phyloP scores from a whole-genome alignment of 164 flowering plant genomes.

The Vitis amurensis region DNA sequence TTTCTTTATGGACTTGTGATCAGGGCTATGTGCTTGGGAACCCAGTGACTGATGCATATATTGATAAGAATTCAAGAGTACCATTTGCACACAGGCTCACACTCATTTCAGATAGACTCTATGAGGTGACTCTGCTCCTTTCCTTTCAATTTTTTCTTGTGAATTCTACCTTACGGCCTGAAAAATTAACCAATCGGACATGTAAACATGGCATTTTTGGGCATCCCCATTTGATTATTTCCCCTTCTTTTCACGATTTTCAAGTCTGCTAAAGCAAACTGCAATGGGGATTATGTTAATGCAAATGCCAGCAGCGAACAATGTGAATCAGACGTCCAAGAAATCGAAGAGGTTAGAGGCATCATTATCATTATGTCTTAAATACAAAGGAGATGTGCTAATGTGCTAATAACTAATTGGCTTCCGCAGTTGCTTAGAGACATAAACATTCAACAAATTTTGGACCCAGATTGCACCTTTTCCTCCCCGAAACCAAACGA shows the following conservation, averaged over 20 bases:
- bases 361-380: too few species aligned
- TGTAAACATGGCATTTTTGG: too few species aligned
- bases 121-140: not conserved
- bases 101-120: conserved; percentile 16
- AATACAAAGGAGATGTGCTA: too few species aligned
- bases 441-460: too few species aligned
- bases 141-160: not conserved
- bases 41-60: conserved; percentile 6
- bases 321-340: not conserved
- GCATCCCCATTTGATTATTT: too few species aligned
- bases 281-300: conserved; percentile 14
- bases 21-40: conserved; percentile 22
- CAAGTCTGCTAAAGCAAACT: conserved; percentile 2
- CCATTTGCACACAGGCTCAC: conserved; percentile 11
- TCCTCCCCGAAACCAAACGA: too few species aligned
- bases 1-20: not conserved
- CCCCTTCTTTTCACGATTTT: not conserved
- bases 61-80: conserved; percentile 10
- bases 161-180: too few species aligned
- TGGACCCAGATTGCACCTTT: too few species aligned
- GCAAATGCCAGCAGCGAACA: not conserved
- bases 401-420: too few species aligned
- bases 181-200: too few species aligned
- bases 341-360: not conserved
- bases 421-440: too few species aligned